These are phyloP conservation scores for Calendula officinalis DNA, from an alignment of 129 eudicot species.

Conservation along the genomic window DNA sequence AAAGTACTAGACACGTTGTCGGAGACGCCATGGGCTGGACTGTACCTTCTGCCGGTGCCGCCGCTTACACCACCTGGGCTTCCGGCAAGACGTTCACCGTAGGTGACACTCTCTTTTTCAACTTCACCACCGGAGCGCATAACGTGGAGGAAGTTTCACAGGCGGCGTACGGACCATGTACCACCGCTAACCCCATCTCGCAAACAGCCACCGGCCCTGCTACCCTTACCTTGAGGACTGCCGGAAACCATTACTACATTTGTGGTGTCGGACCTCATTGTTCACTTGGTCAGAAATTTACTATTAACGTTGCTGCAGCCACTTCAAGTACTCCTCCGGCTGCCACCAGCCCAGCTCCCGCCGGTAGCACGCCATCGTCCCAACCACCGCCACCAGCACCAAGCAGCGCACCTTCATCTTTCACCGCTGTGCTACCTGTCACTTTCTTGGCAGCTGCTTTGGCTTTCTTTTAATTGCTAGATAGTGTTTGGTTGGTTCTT, in stretches of 20 bases:
- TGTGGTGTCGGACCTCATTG: constrained; percentile 42
- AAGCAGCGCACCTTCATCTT: not conserved
- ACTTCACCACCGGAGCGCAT: constrained; percentile 38
- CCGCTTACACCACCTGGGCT: constrained; percentile 43
- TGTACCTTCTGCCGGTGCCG: constrained; percentile 28
- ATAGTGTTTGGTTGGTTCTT: constrained; percentile 9
- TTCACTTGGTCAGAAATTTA: constrained; percentile 34
- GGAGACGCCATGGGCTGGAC: constrained; percentile 41
- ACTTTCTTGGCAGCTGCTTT: constrained; percentile 36
- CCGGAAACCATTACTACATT: constrained; percentile 44
- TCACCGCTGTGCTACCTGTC: constrained; percentile 32
- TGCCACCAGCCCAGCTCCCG: constrained; percentile 24
- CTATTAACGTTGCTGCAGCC: constrained; percentile 34
- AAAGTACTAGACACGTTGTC: constrained; percentile 39
- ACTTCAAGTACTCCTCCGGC: constrained; percentile 8
- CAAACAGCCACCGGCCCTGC: constrained; percentile 32
- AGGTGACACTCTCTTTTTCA: constrained; percentile 47
- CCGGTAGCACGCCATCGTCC: constrained; percentile 10
- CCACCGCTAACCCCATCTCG: constrained; percentile 27
- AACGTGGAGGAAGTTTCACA: constrained; percentile 39
- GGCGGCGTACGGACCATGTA: constrained; percentile 45
- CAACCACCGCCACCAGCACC: constrained; percentile 17
- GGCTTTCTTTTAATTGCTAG: constrained; percentile 36
- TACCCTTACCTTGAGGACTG: constrained; percentile 16
- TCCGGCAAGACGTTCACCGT: constrained; percentile 26